Conservation (phyloP, 495 filamentous ascomycete species). For the Achaetomiella virescens region DNA sequence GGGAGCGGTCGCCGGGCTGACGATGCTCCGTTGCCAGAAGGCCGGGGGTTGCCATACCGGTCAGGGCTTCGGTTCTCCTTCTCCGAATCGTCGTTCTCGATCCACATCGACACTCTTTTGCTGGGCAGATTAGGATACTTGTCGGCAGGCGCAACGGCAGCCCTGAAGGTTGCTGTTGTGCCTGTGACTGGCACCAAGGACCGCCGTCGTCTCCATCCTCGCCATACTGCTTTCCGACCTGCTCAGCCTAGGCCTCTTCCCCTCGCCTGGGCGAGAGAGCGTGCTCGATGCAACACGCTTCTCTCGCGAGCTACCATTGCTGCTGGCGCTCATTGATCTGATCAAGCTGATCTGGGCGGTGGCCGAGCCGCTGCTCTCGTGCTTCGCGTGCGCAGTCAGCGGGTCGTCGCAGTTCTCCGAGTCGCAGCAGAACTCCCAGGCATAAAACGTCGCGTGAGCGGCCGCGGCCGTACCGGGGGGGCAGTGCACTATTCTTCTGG, state of each 20-base stretch:
- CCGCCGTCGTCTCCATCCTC: slow-evolving; percentile 48
- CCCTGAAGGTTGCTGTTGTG: slow-evolving; percentile 16
- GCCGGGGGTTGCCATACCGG: slow-evolving; percentile 40
- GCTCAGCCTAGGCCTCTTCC: slow-evolving; percentile 60
- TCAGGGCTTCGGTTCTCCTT: slow-evolving; percentile 83
- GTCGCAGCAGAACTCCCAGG: slow-evolving; percentile 80
- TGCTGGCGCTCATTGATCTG: slow-evolving; percentile 56
- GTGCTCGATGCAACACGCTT: slow-evolving; percentile 42
- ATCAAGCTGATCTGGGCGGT: slow-evolving; percentile 65
- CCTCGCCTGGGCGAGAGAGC: slow-evolving; percentile 40
- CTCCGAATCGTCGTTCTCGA: slow-evolving; percentile 63
- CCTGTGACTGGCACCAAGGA: slow-evolving; percentile 26
- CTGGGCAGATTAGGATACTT: slow-evolving; percentile 29
- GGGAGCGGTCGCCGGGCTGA: slow-evolving; percentile 20
- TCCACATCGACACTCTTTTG: slow-evolving; percentile 25
- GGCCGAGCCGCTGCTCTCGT: slow-evolving; percentile 65
- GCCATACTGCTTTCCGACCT: slow-evolving; percentile 62
- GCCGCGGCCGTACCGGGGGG: slow-evolving; percentile 47
- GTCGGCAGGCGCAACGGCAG: slow-evolving; percentile 30
- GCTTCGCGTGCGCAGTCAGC: slow-evolving; percentile 63
- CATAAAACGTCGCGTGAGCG: slow-evolving; percentile 74
- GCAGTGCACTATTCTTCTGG: slow-evolving; percentile 40
- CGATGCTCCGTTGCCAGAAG: slow-evolving; percentile 12
- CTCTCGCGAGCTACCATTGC: slow-evolving; percentile 39
- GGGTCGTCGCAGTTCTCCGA: slow-evolving; percentile 60